A percentile compares a stretch with the other conserved stretches of the same genome.
Conservation (phyloP, 2,329 filamentous ascomycete species). For the Ceratocystis lukuohia region DNA sequence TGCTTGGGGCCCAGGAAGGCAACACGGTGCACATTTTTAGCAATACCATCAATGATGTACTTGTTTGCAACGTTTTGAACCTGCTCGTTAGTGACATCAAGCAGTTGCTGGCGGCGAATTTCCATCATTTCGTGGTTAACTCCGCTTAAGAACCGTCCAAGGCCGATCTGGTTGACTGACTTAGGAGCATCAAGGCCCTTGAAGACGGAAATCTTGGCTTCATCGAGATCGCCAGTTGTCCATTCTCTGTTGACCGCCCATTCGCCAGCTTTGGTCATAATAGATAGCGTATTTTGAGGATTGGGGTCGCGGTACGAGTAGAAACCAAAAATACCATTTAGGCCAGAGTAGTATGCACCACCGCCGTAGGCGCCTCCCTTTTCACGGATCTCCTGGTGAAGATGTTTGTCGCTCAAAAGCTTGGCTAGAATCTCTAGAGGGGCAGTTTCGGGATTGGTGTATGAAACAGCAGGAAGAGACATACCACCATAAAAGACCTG, state of each 20-base stretch:
- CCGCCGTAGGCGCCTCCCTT: conserved; percentile 95
- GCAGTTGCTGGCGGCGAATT: conserved; percentile 62
- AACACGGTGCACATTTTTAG: conserved; percentile 45
- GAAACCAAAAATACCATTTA: conserved; percentile 82
- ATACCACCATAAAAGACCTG: conserved; percentile 91
- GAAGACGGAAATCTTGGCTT: conserved; percentile 92
- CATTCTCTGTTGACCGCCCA: conserved; percentile 75
- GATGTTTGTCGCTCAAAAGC: conserved; percentile 86
- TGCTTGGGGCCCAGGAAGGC: conserved; percentile 75
- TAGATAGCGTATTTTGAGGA: conserved; percentile 70
- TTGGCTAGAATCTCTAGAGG: conserved; percentile 80
- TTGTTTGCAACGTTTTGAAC: conserved; percentile 69
- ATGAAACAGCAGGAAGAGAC: conserved; percentile 70
- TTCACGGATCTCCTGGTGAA: conserved; percentile 94
- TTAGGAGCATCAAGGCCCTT: conserved; percentile 80
- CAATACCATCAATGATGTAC: conserved; percentile 59
- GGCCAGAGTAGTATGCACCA: conserved; percentile 65
- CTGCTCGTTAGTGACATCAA: conserved; percentile 73
- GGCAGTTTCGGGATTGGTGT: conserved; percentile 60
- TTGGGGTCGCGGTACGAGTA: conserved; percentile 97
- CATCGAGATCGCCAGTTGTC: conserved; percentile 76
- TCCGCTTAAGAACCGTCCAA: conserved; percentile 71
- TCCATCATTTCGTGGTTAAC: conserved; percentile 85
- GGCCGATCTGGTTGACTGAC: conserved; percentile 76
- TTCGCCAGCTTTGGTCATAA: conserved; percentile 68